Base-by-base conservation (phyloP, 140 eudicot species). In the Ambrosia hybrid region DNA sequence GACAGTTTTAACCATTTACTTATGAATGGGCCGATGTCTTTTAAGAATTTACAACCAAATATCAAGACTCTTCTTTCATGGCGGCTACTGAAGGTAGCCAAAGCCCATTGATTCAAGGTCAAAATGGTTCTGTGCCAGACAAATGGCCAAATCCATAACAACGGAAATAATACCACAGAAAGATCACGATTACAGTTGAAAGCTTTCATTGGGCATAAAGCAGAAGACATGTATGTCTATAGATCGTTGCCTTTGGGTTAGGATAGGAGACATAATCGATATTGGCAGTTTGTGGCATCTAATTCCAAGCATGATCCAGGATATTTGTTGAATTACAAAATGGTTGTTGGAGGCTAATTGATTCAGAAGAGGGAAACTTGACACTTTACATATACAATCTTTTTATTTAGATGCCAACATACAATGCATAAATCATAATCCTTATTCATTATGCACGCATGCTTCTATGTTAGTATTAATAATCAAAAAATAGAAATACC, bases 231-330 rank as follows among this genome's bases (percentile, higher is more conserved):
- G 88, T 89, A 94, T 53, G 90, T 85, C 51, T 94, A 90, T 83
- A 84, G 99, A 84, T 94, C 97, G 30, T 78, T 94, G 80, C 99
- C 99, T 52, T 80, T 94, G 71, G 99, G 99, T 55, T 91, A 83
- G 68, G 99, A 94, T 77, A 85, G 99, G n/a, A 82, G 97, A 57
- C 91, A 91, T 57, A 94, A 94, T 52, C 91, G 99, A 10, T 94
- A 94, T 72, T 94, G 99, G 99, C 95, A 84, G 68, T 94, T 94
- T 78, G 89, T 80, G 55, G 96, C 97, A 43, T 88, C 96, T 41
- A 77, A 84, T 43, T 94, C 99, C 39, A 77, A 85, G 62, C 79
- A 83, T 11, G 99, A 94, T 91, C 96, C 97, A n/a, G 97, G 83
- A 84, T 94, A 15, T 90, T 94, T 80, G 91, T 94, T 56, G 99